Base-by-base conservation (phyloP, 139 green algal species). In the Chlamydomonas schloesseri region DNA sequence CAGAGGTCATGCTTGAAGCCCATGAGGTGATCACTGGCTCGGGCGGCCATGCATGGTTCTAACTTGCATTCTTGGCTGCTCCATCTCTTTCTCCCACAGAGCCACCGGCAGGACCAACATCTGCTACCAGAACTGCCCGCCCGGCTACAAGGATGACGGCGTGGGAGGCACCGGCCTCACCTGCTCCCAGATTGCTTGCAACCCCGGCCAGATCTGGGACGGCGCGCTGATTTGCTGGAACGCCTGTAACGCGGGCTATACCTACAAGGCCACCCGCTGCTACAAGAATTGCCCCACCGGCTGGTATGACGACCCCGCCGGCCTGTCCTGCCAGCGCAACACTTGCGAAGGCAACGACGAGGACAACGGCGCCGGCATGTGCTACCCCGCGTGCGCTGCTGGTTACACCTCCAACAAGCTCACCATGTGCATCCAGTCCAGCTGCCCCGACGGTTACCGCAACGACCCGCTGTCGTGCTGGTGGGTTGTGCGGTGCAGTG, bases 51-150 rank as follows among this genome's bases (percentile, higher is more conserved):
- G 53, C 53, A 13, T 58, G 13, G 53, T 15, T 13, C 53, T 13
- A 58, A 58, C 53, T 58, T 15, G 15, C 13, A 13, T 23, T 58
- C 13, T 58, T 58, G 53, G 53, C 13, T 23, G 15, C 15, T 13
- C 53, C 13, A 23, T 58, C 53, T 23, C 62, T 34, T 23, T 69
- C 13, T 11, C 62, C 11, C 28, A 33, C 62, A 69, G 62, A 3
- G 34, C 62, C 28, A 6, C 34, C 26, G 62, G 62, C 62, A 33
- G 2, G 62, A 20, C 26, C 62, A 33, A 34, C 62, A 69, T 33
- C 26, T 69, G 62, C 62, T 69, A 69, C 62, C 62, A 69, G 62
- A 69, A 69, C 62, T 69, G 62, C 62, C 62, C 62, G 62, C 62
- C 62, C 62, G 62, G 62, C 62, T 69, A 69, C 62, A 31, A 33